Evolutionary conservation across 2,329 filamentous ascomycete genomes (phyloP).

Genomic region (Plectosphaerella plurivora): DNA sequence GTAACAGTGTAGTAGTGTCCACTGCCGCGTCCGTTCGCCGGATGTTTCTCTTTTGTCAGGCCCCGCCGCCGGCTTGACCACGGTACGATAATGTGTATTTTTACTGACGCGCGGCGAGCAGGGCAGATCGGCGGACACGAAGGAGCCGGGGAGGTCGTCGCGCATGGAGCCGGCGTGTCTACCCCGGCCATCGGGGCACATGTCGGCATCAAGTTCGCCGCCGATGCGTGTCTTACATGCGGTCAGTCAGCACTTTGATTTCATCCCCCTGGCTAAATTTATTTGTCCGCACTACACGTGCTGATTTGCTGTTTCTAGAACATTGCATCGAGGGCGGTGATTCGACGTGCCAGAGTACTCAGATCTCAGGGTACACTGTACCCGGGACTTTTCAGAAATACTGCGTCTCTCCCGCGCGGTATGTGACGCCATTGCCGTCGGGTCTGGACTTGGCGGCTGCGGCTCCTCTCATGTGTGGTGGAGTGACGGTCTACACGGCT

Average conservation of each 20-base stretch:
- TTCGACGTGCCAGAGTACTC: slow-evolving; percentile 13
- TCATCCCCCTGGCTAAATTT: neutral
- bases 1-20: neutral
- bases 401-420: slow-evolving; percentile 22
- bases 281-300: no score
- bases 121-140: slow-evolving; percentile 16
- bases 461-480: slow-evolving; percentile 64
- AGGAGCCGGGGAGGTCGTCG: slow-evolving; percentile 14
- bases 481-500: slow-evolving; percentile 59
- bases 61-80: neutral
- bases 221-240: slow-evolving; percentile 15
- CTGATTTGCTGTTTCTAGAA: slow-evolving; percentile 2
- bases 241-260: slow-evolving; percentile 9
- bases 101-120: neutral
- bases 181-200: slow-evolving; percentile 9
- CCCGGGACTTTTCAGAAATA: slow-evolving; percentile 20
- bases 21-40: neutral
- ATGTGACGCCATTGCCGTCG: slow-evolving; percentile 37
- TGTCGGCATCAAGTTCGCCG: slow-evolving; percentile 16
- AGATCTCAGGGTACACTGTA: slow-evolving; percentile 19
- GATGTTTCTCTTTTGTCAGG: no score
- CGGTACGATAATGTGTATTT: neutral
- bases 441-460: slow-evolving; percentile 25
- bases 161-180: slow-evolving; percentile 10
- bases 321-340: slow-evolving; percentile 15